phyloP scores from a whole-genome alignment of 352 stramenopile genomes.

The Pythium myriotylum region DNA sequence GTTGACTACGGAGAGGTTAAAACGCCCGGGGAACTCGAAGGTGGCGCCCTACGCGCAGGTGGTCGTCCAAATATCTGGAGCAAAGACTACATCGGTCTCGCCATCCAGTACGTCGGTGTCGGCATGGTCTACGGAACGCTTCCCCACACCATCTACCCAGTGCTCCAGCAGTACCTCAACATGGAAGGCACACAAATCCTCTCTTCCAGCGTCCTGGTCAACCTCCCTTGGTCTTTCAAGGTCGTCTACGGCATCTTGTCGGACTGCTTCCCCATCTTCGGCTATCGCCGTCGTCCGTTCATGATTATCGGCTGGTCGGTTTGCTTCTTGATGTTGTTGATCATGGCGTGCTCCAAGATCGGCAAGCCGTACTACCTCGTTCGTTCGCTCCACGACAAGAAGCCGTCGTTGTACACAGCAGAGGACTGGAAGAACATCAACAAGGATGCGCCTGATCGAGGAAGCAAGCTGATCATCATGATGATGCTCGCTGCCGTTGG shows the following conservation, averaged over 20 bases:
- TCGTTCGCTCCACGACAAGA: conserved; percentile 21
- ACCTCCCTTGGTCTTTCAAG: too few species aligned
- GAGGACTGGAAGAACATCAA: conserved; percentile 43
- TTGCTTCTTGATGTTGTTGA: conserved; percentile 39
- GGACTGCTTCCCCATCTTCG: too few species aligned
- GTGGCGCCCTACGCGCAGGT: too few species aligned
- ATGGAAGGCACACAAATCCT: conserved; percentile 25
- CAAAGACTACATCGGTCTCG: conserved; percentile 21
- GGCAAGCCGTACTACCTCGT: conserved; percentile 56
- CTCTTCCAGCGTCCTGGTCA: too few species aligned
- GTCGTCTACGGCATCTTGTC: too few species aligned
- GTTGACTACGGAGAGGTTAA: too few species aligned
- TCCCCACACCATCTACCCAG: conserved; percentile 27
- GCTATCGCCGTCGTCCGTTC: too few species aligned
- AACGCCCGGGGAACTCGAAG: too few species aligned
- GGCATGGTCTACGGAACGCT: conserved; percentile 22
- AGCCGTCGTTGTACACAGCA: conserved; percentile 15
- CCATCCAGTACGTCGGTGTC: conserved; percentile 29
- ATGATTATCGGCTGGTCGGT: too few species aligned
- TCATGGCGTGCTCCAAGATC: conserved; percentile 45
- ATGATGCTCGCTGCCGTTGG: conserved; percentile 56
- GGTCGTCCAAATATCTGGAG: conserved; percentile 14
- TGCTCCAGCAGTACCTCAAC: conserved; percentile 35
- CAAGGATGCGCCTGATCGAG: conserved; percentile 23
- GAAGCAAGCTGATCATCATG: conserved; percentile 43